Evolutionary conservation across 805 yeast species (phyloP).

Genomic region (Hyphopichia homilentoma): DNA sequence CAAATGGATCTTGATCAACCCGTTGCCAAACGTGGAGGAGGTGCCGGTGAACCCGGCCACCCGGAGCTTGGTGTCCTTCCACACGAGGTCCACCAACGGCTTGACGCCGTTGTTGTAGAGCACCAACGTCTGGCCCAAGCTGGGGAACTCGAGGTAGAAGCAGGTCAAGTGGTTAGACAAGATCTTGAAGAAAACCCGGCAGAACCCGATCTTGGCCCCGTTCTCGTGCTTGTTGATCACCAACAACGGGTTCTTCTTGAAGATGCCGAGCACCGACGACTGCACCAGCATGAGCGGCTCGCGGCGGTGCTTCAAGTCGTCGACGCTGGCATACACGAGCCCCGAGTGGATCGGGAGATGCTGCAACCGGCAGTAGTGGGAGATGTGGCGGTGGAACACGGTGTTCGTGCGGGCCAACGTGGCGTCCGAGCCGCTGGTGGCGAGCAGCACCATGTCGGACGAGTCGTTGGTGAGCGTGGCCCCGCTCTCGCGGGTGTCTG

Average conservation of each 20-base stretch:
- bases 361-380: no score
- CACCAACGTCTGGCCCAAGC: not conserved
- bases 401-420: no score
- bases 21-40: not conserved
- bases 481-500: no score
- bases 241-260: not conserved
- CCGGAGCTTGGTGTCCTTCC: slow-evolving; percentile 1
- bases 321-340: no score
- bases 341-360: no score
- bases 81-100: slow-evolving; percentile 1
- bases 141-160: not conserved
- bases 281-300: no score
- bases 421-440: no score
- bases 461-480: no score
- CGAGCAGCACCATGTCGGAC: no score
- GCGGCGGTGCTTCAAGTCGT: no score
- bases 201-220: not conserved
- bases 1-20: not conserved
- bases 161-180: not conserved
- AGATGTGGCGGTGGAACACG: no score
- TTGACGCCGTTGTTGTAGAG: slow-evolving; percentile 1
- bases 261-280: not conserved
- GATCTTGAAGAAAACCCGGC: slow-evolving; percentile 1
- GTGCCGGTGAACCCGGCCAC: slow-evolving; percentile 1
- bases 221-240: slow-evolving; percentile 1